Evolutionary conservation across 805 yeast genomes (phyloP), one percentile per base, ranked within the genome.

Genomic region (Hanseniaspora vineae): DNA sequence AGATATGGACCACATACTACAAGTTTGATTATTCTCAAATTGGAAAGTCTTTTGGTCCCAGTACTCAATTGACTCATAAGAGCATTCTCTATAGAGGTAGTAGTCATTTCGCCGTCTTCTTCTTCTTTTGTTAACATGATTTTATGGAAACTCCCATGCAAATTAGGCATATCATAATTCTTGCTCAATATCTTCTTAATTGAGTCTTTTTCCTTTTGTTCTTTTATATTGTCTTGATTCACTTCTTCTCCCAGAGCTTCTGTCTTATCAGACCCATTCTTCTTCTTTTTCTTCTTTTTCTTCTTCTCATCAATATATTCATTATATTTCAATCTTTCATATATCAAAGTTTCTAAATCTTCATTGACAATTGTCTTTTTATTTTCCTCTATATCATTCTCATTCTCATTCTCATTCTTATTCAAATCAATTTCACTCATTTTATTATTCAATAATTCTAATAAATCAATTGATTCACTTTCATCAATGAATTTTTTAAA

Each of bases 401-500:
- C 11, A 19, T 14, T 18, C 46, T 8, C 31, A 23, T 48, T 17
- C 42, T 47, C 47, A 33, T 48, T 29, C 46, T 45, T 42, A 47
- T 45, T 23, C 29, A 23, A 23, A 23, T 23, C 29, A 23, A 23
- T 23, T 23, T 8, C 29, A 23, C 8, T 8, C 4, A 23, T 23
- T 23, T 23, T 8, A 23, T 23, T 23, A 23, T 4, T 23, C n/a
- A 23, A 23, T 5, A 23, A 23, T 8, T 23, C 29, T 23, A 23
- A 23, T 5, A 23, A 23, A 23, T 23, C 29, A 23, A 23, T 23
- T 23, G 29, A 23, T n/a, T 53, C 54, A 2, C 54, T 42, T 32
- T 66, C 70, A 19, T 48, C 50, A 31, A 78, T 73, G 44, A 81
- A 75, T 2, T 65, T 55, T n/a, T 60, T 56, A 13, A 80, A 60